Conservation (phyloP, 306 rosid species). For the Vigna nakashimae region DNA sequence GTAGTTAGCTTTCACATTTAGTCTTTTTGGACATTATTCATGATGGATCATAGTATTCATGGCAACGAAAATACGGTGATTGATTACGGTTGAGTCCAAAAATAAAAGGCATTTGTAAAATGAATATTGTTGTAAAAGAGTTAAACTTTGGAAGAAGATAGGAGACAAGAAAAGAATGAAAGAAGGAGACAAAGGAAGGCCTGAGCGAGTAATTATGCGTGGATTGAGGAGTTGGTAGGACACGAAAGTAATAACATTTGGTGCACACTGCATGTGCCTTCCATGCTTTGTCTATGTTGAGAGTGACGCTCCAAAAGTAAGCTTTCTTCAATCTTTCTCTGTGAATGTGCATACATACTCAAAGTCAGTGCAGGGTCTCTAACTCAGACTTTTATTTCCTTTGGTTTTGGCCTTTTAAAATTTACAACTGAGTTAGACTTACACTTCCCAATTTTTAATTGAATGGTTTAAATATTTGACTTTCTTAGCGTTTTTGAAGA, state of each 20-base stretch:
- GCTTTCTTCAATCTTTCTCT: background rate
- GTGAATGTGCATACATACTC: background rate
- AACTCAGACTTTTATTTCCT: background rate
- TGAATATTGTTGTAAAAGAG: constrained; percentile 24
- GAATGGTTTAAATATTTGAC: background rate
- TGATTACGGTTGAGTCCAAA: constrained; percentile 16
- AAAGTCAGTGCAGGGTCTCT: background rate
- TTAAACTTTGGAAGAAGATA: constrained; percentile 15
- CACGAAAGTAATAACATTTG: constrained; percentile 52
- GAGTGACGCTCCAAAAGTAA: background rate
- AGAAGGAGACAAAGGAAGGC: constrained; percentile 29
- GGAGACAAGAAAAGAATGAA: constrained; percentile 15
- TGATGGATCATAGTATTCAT: background rate
- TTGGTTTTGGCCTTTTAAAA: background rate
- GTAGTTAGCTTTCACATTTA: constrained; percentile 26
- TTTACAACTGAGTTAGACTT: background rate
- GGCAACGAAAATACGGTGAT: constrained; percentile 17
- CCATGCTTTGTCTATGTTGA: constrained; percentile 45
- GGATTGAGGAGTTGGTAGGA: constrained; percentile 81
- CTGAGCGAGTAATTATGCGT: constrained; percentile 63
- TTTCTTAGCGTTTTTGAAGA: background rate
- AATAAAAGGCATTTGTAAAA: constrained; percentile 22
- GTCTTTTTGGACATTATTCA: background rate
- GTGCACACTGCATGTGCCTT: constrained; percentile 61
- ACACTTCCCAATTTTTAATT: background rate